Evolutionary conservation across 306 rosid species (phyloP).

Genomic region (Prunus fruticosa): DNA sequence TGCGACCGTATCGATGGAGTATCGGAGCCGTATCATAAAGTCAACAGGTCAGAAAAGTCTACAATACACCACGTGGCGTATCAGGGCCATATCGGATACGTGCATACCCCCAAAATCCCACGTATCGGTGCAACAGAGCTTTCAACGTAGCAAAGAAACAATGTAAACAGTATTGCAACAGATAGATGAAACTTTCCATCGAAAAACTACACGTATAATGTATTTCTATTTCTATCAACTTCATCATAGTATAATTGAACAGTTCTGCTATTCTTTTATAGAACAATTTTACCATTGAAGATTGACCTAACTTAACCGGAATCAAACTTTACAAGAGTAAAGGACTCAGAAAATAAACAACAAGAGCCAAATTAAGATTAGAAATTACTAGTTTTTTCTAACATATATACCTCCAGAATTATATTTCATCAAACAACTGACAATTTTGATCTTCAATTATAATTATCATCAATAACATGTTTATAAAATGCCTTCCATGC

Average conservation of each 20-base stretch:
- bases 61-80: too few relatives aligned
- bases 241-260: neutral
- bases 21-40: too few relatives aligned
- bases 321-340: neutral
- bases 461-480: neutral
- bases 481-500: neutral
- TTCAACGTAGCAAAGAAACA: neutral
- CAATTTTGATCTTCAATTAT: neutral
- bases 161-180: neutral
- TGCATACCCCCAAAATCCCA: too few relatives aligned
- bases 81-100: too few relatives aligned
- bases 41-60: too few relatives aligned
- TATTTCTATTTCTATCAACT: neutral
- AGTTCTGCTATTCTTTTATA: neutral
- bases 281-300: neutral
- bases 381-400: neutral
- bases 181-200: neutral
- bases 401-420: neutral
- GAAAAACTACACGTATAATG: neutral
- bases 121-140: neutral
- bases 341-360: neutral
- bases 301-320: neutral
- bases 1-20: too few relatives aligned
- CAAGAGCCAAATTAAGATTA: too few relatives aligned
- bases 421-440: neutral